Evolutionary conservation across 768 basidiomycete species (phyloP), one percentile per base, ranked within the genome.

Genomic region (Boletus barrowsii): DNA sequence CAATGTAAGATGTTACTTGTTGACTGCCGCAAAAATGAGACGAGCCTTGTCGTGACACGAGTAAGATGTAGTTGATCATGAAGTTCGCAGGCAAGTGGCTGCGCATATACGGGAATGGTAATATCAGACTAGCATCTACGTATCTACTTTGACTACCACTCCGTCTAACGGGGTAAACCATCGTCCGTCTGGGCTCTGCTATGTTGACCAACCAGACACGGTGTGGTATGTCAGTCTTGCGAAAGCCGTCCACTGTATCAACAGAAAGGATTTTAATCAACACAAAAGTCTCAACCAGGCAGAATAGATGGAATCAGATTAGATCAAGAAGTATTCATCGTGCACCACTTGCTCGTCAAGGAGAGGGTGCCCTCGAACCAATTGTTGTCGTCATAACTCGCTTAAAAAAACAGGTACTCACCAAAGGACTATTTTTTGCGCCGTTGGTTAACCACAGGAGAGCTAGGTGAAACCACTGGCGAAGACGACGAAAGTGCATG

Each of bases 51-150:
- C 93, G 83, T 39, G 94, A 97, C 47, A 98, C 83, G 26, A 98
- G 86, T 47, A 98, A 82, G 62, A 98, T 82, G 78, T 96, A 98
- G 76, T 88, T 90, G 74, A 97, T 88, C 87, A 91, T 90, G 29
- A 49, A 64, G 59, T 20, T 42, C 42, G 35, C 22, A 44, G 6
- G 2, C 29, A 8, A 24, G 64, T 72, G 69, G 69, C 69, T 65
- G 59, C 72, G 58, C 46, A 41, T 14, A 40, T 14, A 40, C 52
- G 26, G 13, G 36, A 30, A 33, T 24, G 24, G 15, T 24, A 48
- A 29, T 51, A 60, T 49, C 48, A 33, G n/a, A 50, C 39, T 11
- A 45, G 26, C 24, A 55, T 40, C 42, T 47, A 48, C 9, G 18
- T 47, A 41, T 18, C 13, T 36, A 35, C 30, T 10, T 29, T 29